Evolutionary conservation across 2,329 filamentous ascomycete species (phyloP).

Genomic region (Diaporthe vaccinii): DNA sequence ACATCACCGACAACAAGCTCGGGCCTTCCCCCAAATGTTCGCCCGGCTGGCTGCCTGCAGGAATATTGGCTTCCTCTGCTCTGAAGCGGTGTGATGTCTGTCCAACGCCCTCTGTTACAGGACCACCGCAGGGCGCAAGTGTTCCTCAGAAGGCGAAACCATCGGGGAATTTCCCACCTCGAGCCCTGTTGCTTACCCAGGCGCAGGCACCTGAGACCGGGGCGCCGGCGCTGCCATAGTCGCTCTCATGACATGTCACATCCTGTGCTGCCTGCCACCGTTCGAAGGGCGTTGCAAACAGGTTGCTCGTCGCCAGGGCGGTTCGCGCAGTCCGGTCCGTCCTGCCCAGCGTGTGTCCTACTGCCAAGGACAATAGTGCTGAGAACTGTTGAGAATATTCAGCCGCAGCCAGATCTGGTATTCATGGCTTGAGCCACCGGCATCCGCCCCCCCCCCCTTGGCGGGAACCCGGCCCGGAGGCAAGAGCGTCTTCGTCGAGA

Average conservation of each 20-base stretch:
- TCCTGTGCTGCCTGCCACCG: not conserved
- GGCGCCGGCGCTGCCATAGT: not conserved
- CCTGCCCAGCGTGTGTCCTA: not conserved
- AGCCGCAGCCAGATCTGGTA: not conserved
- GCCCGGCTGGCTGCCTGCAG: not conserved
- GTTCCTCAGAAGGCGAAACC: not conserved
- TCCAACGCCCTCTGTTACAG: not conserved
- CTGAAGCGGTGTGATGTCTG: conserved; percentile 12
- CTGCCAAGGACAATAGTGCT: not conserved
- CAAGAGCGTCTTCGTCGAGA: not conserved
- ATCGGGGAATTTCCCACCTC: not conserved
- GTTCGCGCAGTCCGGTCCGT: not conserved
- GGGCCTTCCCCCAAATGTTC: not conserved
- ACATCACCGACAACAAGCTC: conserved; percentile 11
- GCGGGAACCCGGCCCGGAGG: conserved; percentile 12
- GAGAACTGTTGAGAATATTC: not conserved
- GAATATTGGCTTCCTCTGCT: not conserved
- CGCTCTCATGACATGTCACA: conserved; percentile 2
- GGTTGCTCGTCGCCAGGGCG: not conserved
- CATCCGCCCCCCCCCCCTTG: not conserved
- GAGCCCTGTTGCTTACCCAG: conserved; percentile 3
- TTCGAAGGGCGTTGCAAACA: not conserved
- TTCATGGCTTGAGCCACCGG: not conserved
- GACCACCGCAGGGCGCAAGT: not conserved
- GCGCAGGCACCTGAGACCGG: conserved; percentile 1